Percentiles rank a stretch among this genome's conserved stretches.
Evolutionary conservation across 164 flowering plant genomes (phyloP).

Genomic region (Umbilicus rupestris): DNA sequence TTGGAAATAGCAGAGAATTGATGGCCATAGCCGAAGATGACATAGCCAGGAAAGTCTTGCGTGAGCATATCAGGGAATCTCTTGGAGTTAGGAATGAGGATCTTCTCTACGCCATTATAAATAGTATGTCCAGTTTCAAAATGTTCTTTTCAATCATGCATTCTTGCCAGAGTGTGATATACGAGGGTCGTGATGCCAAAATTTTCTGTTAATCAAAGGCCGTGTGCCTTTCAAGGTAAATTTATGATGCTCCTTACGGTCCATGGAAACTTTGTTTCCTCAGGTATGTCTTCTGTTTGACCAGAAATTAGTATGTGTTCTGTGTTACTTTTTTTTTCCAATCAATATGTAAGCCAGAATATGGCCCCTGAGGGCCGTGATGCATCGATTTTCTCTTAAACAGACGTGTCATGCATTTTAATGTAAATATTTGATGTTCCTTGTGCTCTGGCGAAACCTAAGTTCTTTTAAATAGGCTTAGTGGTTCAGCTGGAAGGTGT

Average conservation of each 20-base stretch:
- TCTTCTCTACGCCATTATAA: conserved; percentile 79
- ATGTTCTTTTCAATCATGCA: not conserved
- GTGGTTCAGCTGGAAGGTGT: too few relatives aligned
- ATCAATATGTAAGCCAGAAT: not conserved
- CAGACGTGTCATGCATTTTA: not conserved
- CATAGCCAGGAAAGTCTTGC: conserved; percentile 77
- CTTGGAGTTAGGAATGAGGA: conserved; percentile 85
- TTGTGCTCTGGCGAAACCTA: not conserved
- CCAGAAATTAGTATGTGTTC: too few relatives aligned
- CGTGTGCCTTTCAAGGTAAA: not conserved
- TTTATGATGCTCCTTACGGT: not conserved
- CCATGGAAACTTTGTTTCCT: not conserved
- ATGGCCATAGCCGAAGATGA: conserved; percentile 88
- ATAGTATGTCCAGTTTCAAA: conserved; percentile 43
- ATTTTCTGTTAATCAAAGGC: not conserved
- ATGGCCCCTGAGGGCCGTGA: not conserved
- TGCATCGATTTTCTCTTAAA: not conserved
- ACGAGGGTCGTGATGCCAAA: not conserved
- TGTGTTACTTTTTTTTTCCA: too few relatives aligned
- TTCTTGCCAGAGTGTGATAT: not conserved
- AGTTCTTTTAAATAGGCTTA: too few relatives aligned
- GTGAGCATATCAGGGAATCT: conserved; percentile 82
- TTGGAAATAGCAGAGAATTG: conserved; percentile 93
- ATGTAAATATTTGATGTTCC: not conserved
- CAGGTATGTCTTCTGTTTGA: not conserved